A percentile compares a stretch with the other conserved stretches of the same genome.
These are phyloP conservation scores for Rhizopogon salebrosus DNA, from an alignment of 768 basidiomycete species.

Conservation along the genomic window DNA sequence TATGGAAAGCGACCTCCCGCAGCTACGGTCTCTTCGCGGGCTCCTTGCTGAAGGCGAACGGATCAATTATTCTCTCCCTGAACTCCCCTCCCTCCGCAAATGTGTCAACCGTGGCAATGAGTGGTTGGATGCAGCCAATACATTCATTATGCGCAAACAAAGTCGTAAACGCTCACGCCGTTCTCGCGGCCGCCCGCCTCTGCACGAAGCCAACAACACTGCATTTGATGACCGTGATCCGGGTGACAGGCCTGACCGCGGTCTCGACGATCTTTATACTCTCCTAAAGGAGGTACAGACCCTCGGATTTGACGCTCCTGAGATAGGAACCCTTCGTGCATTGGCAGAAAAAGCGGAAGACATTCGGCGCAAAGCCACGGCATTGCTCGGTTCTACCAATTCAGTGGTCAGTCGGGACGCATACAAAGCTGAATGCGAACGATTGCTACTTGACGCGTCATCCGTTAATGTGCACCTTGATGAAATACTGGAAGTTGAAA, in stretches of 20 bases:
- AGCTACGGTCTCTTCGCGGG: slow-evolving; percentile 72
- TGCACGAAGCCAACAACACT: slow-evolving; percentile 35
- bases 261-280: slow-evolving; percentile 63
- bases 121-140: slow-evolving; percentile 84
- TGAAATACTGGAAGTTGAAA: slow-evolving; percentile 72
- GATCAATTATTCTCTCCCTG: slow-evolving; percentile 68
- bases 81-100: slow-evolving; percentile 66
- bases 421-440: slow-evolving; percentile 67
- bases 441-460: slow-evolving; percentile 61
- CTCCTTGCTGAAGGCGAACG: slow-evolving; percentile 88
- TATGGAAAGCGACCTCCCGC: slow-evolving; percentile 62
- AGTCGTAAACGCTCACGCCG: slow-evolving; percentile 71
- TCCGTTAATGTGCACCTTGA: slow-evolving; percentile 82
- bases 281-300: slow-evolving; percentile 68
- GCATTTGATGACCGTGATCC: slow-evolving; percentile 40
- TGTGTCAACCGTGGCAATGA: slow-evolving; percentile 79
- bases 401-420: slow-evolving; percentile 44
- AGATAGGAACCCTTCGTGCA: slow-evolving; percentile 52
- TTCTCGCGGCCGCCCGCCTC: slow-evolving; percentile 49
- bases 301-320: slow-evolving; percentile 81
- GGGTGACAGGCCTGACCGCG: slow-evolving; percentile 65
- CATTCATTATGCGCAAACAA: slow-evolving; percentile 74
- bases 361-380: slow-evolving; percentile 48
- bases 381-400: slow-evolving; percentile 42
- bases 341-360: slow-evolving; percentile 64